These are phyloP conservation scores for Claviceps sp. DNA, from an alignment of 2,329 filamentous ascomycete genomes.

Conservation along the genomic window DNA sequence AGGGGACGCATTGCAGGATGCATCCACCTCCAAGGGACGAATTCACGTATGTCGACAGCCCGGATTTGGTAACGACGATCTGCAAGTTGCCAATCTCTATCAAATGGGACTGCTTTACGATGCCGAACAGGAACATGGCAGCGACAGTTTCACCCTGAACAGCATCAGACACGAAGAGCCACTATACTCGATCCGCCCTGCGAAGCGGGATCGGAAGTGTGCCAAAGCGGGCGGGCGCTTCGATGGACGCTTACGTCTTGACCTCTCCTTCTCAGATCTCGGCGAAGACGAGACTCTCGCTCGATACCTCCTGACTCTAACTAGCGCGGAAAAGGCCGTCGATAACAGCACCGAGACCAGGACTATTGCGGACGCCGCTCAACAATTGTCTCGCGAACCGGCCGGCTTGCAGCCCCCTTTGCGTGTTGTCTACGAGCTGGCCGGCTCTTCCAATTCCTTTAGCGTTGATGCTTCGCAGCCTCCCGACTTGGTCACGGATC, in stretches of 20 bases:
- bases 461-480: slow-evolving; percentile 23
- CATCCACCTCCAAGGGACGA: slow-evolving; percentile 21
- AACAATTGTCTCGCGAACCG: slow-evolving; percentile 6
- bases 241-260: slow-evolving; percentile 17
- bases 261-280: slow-evolving; percentile 30
- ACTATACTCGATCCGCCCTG: slow-evolving; percentile 23
- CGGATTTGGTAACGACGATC: slow-evolving; percentile 12
- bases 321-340: slow-evolving; percentile 4
- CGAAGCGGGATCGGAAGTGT: slow-evolving; percentile 19
- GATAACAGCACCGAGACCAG: slow-evolving; percentile 9
- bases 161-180: slow-evolving; percentile 25
- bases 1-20: slow-evolving; percentile 32
- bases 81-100: slow-evolving; percentile 28
- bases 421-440: slow-evolving; percentile 27
- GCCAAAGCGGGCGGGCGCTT: slow-evolving; percentile 11
- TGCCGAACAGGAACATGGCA: slow-evolving; percentile 18
- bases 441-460: slow-evolving; percentile 18
- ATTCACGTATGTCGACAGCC: slow-evolving; percentile 13
- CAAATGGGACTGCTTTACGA: slow-evolving; percentile 31
- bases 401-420: slow-evolving; percentile 18
- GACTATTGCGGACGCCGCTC: slow-evolving; percentile 4
- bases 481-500: slow-evolving; percentile 21
- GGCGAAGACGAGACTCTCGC: slow-evolving; percentile 26
- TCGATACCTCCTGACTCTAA: slow-evolving; percentile 18
- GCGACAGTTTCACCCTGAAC: slow-evolving; percentile 23